Conservation (phyloP, 495 filamentous ascomycete genomes). For the Trichocladium antarcticum region DNA sequence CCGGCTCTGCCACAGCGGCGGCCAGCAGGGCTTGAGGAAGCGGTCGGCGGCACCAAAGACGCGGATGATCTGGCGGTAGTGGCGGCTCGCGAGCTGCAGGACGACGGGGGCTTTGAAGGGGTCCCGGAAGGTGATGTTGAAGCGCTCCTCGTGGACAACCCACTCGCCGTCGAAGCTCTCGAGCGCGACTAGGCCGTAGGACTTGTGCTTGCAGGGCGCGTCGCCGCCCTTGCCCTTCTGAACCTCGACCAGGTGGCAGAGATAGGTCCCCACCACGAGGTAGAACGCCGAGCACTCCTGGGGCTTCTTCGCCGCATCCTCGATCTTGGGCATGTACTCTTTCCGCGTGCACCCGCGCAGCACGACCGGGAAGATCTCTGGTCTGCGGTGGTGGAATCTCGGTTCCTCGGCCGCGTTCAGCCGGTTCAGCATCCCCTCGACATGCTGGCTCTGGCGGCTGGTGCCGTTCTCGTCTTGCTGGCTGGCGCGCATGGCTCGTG, state of each 20-base stretch:
- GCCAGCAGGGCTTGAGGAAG: slow-evolving; percentile 74
- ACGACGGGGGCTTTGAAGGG: slow-evolving; percentile 53
- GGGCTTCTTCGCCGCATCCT: slow-evolving; percentile 42
- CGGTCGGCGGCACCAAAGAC: slow-evolving; percentile 62
- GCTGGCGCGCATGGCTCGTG: slow-evolving; percentile 43
- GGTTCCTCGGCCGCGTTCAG: slow-evolving; percentile 54
- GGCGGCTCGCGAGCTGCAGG: slow-evolving; percentile 67
- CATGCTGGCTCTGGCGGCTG: slow-evolving; percentile 46
- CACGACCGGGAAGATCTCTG: slow-evolving; percentile 76
- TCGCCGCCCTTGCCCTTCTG: slow-evolving; percentile 41
- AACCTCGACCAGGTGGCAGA: slow-evolving; percentile 65
- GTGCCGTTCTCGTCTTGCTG: slow-evolving; percentile 30
- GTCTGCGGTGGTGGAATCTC: slow-evolving; percentile 57
- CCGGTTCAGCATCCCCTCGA: slow-evolving; percentile 53
- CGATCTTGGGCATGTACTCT: slow-evolving; percentile 36
- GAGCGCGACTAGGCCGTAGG: slow-evolving; percentile 68
- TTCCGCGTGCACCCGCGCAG: slow-evolving; percentile 51
- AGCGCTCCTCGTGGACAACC: slow-evolving; percentile 61
- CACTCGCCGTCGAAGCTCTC: slow-evolving; percentile 32
- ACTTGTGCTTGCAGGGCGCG: slow-evolving; percentile 31
- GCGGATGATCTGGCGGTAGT: slow-evolving; percentile 64
- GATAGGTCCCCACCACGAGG: slow-evolving; percentile 72
- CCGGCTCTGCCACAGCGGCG: slow-evolving; percentile 55
- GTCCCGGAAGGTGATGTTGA: slow-evolving; percentile 72
- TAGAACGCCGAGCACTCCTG: slow-evolving; percentile 77